Base-by-base conservation (phyloP, 306 rosid species). In the Sesbania bispinosa region DNA sequence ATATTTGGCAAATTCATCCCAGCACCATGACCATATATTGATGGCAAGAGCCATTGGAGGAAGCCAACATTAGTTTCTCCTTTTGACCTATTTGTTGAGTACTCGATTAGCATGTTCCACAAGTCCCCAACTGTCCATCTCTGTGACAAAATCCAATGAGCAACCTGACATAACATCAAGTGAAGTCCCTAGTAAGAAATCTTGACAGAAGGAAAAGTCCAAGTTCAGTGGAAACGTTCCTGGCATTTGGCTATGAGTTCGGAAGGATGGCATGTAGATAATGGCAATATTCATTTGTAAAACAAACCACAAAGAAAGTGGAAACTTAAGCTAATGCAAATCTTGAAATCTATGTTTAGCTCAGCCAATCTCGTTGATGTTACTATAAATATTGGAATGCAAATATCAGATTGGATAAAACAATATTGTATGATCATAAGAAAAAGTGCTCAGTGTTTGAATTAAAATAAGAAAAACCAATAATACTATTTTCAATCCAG, bases 51-150 rank as follows among this genome's bases (percentile, higher is more conserved):
- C 98, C 98, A 94, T 39, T 60, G 61, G 29, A 94, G 77, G 87
- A 90, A 94, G 52, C 94, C 98, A 4, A 75, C 84, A 41, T 74
- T 6, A 42, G 83, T 83, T 79, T 86, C 86, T 72, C 92, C 89
- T 10, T 87, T 81, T 24, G 63, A 79, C 80, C 83, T 87, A 46
- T 58, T 84, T 70, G 53, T 52, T 24, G 88, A 85, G 78, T 94
- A 94, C 74, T 94, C 94, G 14, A 36, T 65, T 69, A 94, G 24
- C 92, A 88, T 87, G 65, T 78, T 80, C 97, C 94, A 94, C 6
- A 94, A 83, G 70, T 94, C 98, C 29, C 97, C 98, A 32, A 87
- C 92, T 5, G 96, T 93, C 98, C 98, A 90, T 74, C 81, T 64
- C 7, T 93, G 94, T 10, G 54, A 77, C 75, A 52, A 61, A 69